phyloP scores from a whole-genome alignment of 148 eudicot species.

The Silene uniflora region DNA sequence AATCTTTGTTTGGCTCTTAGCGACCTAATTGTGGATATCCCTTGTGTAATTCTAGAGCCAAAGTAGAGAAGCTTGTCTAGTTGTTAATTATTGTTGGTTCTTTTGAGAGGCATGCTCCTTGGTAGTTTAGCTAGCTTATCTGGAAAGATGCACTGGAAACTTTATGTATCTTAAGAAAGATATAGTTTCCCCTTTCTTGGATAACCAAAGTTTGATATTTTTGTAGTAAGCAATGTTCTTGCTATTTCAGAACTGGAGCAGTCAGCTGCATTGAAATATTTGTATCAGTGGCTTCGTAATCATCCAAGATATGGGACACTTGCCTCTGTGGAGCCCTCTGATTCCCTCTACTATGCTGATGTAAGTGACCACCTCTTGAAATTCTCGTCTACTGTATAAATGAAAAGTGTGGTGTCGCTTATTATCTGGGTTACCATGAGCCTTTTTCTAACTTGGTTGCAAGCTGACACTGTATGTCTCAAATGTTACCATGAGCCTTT shows the following conservation, averaged over 20 bases:
- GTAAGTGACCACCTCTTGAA: conserved; percentile 41
- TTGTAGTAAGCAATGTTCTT: not conserved
- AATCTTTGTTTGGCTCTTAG: not conserved
- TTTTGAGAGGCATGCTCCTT: not conserved
- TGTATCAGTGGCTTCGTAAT: conserved; percentile 81
- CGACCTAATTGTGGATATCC: not conserved
- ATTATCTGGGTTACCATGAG: not conserved
- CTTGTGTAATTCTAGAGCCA: not conserved
- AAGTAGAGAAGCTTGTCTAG: not conserved
- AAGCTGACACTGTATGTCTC: not conserved
- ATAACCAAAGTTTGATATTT: not conserved
- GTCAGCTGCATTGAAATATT: conserved; percentile 79
- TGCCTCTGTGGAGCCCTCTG: conserved; percentile 56
- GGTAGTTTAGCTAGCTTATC: not conserved
- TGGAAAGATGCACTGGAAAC: not conserved
- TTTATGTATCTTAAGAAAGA: not conserved
- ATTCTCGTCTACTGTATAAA: conserved; percentile 1
- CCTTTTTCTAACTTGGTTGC: not conserved
- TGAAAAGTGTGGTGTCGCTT: not conserved
- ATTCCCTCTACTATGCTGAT: conserved; percentile 74
- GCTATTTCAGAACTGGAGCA: conserved; percentile 77
- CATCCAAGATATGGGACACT: conserved; percentile 79
- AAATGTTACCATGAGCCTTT: not conserved
- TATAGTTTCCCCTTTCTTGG: not conserved
- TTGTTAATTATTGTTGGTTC: not conserved